Conservation (phyloP, 305 asterid genomes). For the Solanum hybrid region DNA sequence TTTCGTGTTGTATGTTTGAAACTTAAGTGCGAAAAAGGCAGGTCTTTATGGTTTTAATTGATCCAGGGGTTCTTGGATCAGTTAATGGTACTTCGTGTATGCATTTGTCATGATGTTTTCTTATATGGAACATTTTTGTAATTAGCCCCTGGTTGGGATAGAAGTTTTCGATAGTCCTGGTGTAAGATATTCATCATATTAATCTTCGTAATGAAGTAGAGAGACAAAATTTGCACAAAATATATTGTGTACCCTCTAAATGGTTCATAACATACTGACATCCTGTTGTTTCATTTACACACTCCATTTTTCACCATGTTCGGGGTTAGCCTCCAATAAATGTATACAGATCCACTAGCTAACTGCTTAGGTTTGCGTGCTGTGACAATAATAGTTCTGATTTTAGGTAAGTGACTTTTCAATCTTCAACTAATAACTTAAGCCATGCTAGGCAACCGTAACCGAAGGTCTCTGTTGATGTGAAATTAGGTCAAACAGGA, state of each 20-base stretch:
- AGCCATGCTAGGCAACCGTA: not conserved
- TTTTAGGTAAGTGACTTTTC: not conserved
- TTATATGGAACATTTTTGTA: not conserved
- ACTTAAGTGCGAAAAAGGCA: not conserved
- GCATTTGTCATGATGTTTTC: not conserved
- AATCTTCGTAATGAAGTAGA: not conserved
- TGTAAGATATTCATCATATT: not conserved
- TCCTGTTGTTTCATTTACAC: not conserved
- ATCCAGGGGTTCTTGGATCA: not conserved
- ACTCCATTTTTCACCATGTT: not conserved
- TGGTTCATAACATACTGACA: not conserved
- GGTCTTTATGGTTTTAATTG: not conserved
- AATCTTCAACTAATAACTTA: not conserved
- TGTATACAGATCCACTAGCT: not conserved
- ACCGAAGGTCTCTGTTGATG: not conserved
- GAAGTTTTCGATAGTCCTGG: not conserved
- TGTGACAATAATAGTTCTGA: not conserved
- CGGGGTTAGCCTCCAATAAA: not conserved
- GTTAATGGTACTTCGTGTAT: not conserved
- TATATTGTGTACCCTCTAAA: not conserved
- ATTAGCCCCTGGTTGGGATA: not conserved
- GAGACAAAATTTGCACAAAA: not conserved
- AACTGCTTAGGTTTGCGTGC: not conserved
- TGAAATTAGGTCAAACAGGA: not conserved
- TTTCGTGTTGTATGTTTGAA: not conserved